Conservation (phyloP, 305 asterid species). For the Fraxinus velutina region DNA sequence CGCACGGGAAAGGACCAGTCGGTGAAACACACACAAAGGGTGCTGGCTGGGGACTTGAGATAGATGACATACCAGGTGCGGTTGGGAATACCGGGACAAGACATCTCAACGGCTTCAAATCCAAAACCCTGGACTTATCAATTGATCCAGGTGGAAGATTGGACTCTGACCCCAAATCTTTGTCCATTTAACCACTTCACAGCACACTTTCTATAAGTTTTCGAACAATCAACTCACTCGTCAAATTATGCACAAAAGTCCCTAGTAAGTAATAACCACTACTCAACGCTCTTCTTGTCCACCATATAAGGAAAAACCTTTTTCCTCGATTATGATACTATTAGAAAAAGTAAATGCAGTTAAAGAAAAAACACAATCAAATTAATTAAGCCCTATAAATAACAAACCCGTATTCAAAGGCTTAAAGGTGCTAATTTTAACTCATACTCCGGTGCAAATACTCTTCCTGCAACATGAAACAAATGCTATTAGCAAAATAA, state of each 20-base stretch:
- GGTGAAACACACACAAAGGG: conserved; percentile 88
- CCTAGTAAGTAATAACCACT: background rate
- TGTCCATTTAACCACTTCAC: conserved; percentile 51
- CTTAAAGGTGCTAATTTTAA: conserved; percentile 15
- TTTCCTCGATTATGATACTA: background rate
- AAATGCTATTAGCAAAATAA: conserved; percentile 1
- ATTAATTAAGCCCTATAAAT: conserved; percentile 19
- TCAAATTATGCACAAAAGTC: conserved; percentile 7
- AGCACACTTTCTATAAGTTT: conserved; percentile 2
- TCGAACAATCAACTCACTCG: background rate
- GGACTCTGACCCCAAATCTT: conserved; percentile 45
- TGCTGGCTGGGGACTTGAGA: conserved; percentile 53
- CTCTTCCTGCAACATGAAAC: conserved; percentile 37
- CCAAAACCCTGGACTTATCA: conserved; percentile 69
- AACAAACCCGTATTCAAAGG: background rate
- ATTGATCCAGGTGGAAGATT: conserved; percentile 37
- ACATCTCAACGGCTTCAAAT: conserved; percentile 68
- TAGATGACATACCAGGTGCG: conserved; percentile 45
- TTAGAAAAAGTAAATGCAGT: background rate
- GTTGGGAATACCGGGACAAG: conserved; percentile 73
- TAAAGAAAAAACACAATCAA: background rate
- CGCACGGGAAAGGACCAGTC: conserved; percentile 77
- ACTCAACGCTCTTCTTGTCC: conserved; percentile 1
- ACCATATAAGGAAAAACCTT: background rate
- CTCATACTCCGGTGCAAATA: background rate